These are phyloP conservation scores for Ophiostoma novo-ulmi DNA, from an alignment of 2,329 filamentous ascomycete species.

Conservation along the genomic window DNA sequence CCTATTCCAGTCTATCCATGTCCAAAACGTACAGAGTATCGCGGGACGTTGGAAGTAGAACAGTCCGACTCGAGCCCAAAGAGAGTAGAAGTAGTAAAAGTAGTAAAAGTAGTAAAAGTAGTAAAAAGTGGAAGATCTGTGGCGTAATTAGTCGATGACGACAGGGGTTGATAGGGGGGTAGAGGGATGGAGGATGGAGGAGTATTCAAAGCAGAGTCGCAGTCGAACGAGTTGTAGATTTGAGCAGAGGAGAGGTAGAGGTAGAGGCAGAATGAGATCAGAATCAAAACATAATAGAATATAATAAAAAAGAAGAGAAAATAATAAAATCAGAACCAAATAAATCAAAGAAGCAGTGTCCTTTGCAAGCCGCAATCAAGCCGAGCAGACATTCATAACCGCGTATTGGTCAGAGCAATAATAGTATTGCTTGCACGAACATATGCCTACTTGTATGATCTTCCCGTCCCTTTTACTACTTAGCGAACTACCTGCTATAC, in stretches of 20 bases:
- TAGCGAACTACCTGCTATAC: background rate
- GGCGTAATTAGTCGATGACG: conserved; percentile 10
- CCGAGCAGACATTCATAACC: background rate
- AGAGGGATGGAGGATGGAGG: background rate
- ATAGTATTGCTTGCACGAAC: background rate
- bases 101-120: background rate
- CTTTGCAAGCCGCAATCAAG: background rate
- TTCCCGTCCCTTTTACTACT: background rate
- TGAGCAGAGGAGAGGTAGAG: background rate
- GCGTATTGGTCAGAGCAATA: too few relatives aligned
- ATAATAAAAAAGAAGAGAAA: too few relatives aligned
- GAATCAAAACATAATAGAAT: background rate
- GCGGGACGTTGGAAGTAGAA: conserved; percentile 10
- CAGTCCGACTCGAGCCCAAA: background rate
- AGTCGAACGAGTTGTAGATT: background rate
- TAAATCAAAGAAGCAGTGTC: background rate
- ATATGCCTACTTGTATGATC: background rate
- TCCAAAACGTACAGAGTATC: conserved; percentile 2
- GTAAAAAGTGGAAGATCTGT: background rate
- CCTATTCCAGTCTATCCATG: background rate
- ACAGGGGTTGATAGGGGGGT: conserved; percentile 8
- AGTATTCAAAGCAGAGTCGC: too few relatives aligned
- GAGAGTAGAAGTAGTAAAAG: background rate
- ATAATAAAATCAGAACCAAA: too few relatives aligned
- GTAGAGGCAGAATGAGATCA: background rate